Evolutionary conservation across 2,329 filamentous ascomycete species (phyloP).

Genomic region (Fusarium anguioides): DNA sequence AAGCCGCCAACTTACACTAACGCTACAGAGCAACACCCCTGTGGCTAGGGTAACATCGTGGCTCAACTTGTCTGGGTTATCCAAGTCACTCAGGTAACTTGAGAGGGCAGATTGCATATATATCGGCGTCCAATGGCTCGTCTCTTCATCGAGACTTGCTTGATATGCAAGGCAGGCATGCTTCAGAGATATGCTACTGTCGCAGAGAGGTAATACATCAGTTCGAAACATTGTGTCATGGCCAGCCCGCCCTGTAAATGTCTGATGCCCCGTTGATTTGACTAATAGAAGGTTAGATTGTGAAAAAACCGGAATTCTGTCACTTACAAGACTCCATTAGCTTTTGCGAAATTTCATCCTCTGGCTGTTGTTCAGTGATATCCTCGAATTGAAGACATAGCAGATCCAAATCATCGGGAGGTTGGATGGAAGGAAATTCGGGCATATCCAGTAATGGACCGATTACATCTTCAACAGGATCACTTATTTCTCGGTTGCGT

Average conservation of each 20-base stretch:
- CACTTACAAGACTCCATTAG: neutral
- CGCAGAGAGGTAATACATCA: neutral
- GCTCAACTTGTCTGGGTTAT: neutral
- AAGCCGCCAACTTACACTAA: neutral
- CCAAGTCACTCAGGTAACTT: neutral
- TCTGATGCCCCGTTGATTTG: neutral
- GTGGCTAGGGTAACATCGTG: conserved; percentile 1
- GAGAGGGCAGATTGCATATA: conserved; percentile 1
- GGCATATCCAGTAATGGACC: neutral
- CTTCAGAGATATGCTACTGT: neutral
- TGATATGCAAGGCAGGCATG: neutral
- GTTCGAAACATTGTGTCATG: neutral
- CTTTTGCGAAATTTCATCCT: neutral
- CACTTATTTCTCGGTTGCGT: neutral
- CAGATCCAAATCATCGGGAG: neutral
- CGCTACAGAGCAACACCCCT: neutral
- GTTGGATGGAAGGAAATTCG: neutral
- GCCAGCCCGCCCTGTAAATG: neutral
- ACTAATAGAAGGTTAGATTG: neutral
- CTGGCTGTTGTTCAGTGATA: neutral
- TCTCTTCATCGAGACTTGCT: neutral
- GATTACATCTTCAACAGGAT: neutral
- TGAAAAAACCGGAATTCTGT: rapidly evolving
- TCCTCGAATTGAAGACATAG: neutral
- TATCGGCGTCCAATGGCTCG: neutral